phyloP scores from a whole-genome alignment of 2,329 filamentous ascomycete species.

The Phialophora verrucosa region DNA sequence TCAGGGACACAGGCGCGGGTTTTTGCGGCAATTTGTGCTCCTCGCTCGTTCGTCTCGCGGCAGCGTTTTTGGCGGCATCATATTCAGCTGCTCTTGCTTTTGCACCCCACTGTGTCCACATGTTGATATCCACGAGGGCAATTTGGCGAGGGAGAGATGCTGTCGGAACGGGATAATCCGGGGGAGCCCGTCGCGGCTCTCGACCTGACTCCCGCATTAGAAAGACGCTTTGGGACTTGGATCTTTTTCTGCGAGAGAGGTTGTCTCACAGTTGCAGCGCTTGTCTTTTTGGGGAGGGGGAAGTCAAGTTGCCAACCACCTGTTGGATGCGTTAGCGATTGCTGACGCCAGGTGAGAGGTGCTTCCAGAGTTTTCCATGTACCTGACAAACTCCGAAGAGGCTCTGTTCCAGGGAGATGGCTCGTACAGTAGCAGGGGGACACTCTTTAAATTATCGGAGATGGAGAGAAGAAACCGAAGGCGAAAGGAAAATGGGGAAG shows the following conservation, averaged over 20 bases:
- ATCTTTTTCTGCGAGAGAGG: not conserved
- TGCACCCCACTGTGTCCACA: conserved; percentile 32
- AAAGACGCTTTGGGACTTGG: not conserved
- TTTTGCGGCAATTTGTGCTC: conserved; percentile 38
- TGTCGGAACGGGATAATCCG: not conserved
- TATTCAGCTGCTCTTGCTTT: conserved; percentile 40
- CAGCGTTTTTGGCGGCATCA: conserved; percentile 37
- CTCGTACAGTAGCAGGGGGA: not conserved
- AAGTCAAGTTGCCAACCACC: not conserved
- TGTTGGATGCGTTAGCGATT: not conserved
- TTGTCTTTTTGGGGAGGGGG: not conserved
- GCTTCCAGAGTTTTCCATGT: not conserved
- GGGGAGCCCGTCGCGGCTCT: not conserved
- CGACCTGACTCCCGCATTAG: conserved; percentile 9
- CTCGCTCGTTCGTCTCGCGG: conserved; percentile 38
- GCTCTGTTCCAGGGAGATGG: not conserved
- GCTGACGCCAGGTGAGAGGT: not conserved
- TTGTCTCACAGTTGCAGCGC: not conserved
- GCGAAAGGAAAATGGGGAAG: not conserved
- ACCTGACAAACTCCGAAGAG: not conserved
- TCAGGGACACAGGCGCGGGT: conserved; percentile 36
- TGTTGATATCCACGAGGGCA: not conserved
- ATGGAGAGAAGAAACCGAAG: not conserved
- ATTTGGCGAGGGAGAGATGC: not conserved
- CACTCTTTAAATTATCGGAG: not conserved